A percentile compares a stretch with the other conserved stretches of the same genome.
Conservation (phyloP, 352 stramenopile genomes). For the Discostella stelligera region DNA sequence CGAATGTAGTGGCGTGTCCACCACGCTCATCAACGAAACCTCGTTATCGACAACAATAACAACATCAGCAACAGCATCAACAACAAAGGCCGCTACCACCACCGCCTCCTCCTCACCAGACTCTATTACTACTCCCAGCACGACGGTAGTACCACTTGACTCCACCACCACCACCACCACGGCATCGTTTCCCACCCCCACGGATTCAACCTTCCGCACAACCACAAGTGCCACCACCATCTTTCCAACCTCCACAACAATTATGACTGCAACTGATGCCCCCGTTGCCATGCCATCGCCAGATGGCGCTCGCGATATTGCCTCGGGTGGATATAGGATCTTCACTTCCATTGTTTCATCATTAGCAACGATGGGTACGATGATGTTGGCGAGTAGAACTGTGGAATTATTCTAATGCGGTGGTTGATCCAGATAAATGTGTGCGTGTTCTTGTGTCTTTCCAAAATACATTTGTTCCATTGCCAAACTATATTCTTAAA, state of each 20-base stretch:
- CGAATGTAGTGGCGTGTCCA: neutral
- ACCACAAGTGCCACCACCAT: neutral
- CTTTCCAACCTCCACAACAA: neutral
- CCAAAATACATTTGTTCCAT: neutral
- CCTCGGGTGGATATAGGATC: neutral
- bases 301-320: neutral
- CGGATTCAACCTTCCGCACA: neutral
- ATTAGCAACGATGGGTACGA: neutral
- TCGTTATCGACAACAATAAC: neutral
- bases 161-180: neutral
- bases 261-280: too few species aligned
- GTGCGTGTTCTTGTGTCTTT: neutral
- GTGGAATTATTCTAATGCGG: neutral
- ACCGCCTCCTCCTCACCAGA: neutral
- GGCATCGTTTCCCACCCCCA: neutral
- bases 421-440: neutral
- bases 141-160: neutral
- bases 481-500: neutral
- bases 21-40: neutral
- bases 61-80: neutral
- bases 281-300: neutral
- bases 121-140: neutral
- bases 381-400: neutral
- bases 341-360: neutral
- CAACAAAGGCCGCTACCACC: neutral